These are phyloP conservation scores for Acrasis kona DNA, from an alignment of 78 protist genomes.

Conservation along the genomic window DNA sequence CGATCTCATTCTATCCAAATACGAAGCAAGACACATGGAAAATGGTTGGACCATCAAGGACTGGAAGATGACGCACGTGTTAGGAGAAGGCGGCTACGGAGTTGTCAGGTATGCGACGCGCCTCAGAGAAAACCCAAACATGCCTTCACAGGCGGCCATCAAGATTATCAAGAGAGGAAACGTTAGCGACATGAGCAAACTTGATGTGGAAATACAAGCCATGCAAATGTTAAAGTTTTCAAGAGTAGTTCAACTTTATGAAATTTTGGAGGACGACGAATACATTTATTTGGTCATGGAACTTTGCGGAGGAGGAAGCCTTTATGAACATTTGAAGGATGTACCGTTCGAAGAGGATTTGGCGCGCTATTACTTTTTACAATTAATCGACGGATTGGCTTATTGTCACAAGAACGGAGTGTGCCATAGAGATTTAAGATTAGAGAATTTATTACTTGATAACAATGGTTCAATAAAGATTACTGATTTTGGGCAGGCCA, in stretches of 20 bases:
- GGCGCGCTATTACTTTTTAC: neutral
- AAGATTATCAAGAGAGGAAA: neutral
- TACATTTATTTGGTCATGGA: neutral
- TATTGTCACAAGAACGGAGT: neutral
- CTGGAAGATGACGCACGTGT: neutral
- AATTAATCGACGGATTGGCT: neutral
- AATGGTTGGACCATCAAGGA: neutral
- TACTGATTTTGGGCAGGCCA: constrained; percentile 12
- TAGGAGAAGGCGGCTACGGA: neutral
- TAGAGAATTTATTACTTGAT: constrained; percentile 17
- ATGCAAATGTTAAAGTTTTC: neutral
- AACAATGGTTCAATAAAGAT: constrained; percentile 9
- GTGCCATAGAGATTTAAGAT: constrained; percentile 46
- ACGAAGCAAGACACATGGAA: neutral
- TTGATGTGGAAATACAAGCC: neutral
- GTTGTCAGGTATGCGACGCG: too few species aligned
- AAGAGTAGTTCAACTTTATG: neutral
- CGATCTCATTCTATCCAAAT: neutral
- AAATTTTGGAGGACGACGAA: neutral
- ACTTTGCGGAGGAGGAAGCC: neutral
- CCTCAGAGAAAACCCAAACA: neutral
- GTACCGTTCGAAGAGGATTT: neutral
- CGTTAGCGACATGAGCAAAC: neutral
- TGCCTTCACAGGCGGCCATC: neutral
- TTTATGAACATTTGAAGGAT: neutral